Conservation (phyloP, 2,329 filamentous ascomycete species). For the Colletotrichum tabaci region DNA sequence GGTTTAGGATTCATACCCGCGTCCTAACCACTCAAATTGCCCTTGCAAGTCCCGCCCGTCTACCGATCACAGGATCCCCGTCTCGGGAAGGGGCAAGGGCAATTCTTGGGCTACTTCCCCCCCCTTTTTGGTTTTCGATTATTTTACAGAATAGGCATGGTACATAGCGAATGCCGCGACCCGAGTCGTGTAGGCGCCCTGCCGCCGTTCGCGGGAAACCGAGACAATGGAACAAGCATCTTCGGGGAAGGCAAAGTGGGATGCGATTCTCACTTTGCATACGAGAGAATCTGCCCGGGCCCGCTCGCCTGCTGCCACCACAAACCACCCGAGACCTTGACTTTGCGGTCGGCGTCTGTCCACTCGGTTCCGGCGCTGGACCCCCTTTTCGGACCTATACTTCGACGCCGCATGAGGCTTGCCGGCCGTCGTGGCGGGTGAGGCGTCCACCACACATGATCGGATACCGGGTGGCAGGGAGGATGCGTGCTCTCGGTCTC, state of each 20-base stretch:
- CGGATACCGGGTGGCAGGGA: background rate
- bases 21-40: background rate
- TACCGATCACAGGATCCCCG: background rate
- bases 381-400: background rate
- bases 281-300: background rate
- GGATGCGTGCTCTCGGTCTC: background rate
- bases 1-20: background rate
- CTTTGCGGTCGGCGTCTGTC: background rate
- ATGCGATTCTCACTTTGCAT: slow-evolving; percentile 1
- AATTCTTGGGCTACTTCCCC: background rate
- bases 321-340: background rate
- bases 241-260: background rate
- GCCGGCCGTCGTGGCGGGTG: background rate
- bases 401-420: background rate
- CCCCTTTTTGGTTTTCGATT: background rate
- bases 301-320: background rate
- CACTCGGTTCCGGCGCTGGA: background rate
- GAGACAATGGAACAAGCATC: background rate
- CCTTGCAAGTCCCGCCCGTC: too few species aligned
- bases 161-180: background rate
- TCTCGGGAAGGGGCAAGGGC: background rate
- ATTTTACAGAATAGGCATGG: too few species aligned
- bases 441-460: background rate
- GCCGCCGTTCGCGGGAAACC: background rate
- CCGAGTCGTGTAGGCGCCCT: background rate